Evolutionary conservation across 2,329 filamentous ascomycete species (phyloP).

Genomic region (Aspergillus ustus): DNA sequence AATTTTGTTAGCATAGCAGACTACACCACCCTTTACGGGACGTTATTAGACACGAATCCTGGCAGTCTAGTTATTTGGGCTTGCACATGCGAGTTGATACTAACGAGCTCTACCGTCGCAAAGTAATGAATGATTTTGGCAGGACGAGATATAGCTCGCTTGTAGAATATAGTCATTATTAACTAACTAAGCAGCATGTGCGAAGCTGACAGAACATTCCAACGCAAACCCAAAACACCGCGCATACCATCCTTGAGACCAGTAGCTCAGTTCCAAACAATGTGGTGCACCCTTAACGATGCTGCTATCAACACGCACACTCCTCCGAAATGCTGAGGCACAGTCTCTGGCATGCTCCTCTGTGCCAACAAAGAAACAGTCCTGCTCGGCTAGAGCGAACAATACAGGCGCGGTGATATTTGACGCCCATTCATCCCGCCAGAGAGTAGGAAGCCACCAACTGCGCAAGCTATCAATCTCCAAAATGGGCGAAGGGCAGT

Average conservation of each 20-base stretch:
- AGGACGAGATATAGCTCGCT: too few relatives aligned
- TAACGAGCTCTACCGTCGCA: too few relatives aligned
- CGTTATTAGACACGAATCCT: too few relatives aligned
- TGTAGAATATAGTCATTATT: too few relatives aligned
- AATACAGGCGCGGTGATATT: slow-evolving; percentile 9
- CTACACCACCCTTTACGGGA: too few relatives aligned
- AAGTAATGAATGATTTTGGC: too few relatives aligned
- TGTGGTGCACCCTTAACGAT: slow-evolving; percentile 14
- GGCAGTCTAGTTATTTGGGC: too few relatives aligned
- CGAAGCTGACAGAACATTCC: slow-evolving; percentile 1
- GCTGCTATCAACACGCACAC: slow-evolving; percentile 8
- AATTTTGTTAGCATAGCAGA: too few relatives aligned
- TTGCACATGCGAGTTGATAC: too few relatives aligned
- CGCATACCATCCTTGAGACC: slow-evolving; percentile 17
- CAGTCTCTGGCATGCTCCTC: background rate
- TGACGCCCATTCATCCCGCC: slow-evolving; percentile 9
- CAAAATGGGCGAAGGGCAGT: too few relatives aligned
- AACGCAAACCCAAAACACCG: slow-evolving; percentile 19
- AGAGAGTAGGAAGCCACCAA: background rate
- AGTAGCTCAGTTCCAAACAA: slow-evolving; percentile 15
- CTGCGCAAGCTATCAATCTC: too few relatives aligned
- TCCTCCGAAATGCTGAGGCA: slow-evolving; percentile 3
- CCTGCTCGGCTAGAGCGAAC: slow-evolving; percentile 4
- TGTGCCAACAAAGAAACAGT: slow-evolving; percentile 1
- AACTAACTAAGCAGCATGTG: too few relatives aligned